Evolutionary conservation across 2,329 filamentous ascomycete genomes (phyloP).

Genomic region (Alternaria longipes): DNA sequence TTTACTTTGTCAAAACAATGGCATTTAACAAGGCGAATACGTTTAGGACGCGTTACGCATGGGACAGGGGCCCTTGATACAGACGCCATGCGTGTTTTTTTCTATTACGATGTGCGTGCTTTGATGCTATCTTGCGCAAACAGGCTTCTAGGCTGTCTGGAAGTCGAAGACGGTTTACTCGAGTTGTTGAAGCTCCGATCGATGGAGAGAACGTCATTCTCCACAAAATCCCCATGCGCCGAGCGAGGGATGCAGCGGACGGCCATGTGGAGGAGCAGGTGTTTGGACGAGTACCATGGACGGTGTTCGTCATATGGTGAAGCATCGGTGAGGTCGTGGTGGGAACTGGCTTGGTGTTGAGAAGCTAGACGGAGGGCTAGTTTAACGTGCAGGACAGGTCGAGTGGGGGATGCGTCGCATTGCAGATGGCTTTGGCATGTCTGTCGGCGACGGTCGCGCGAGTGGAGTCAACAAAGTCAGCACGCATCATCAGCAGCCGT

Average conservation of each 20-base stretch:
- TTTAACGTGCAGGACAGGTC: slow-evolving; percentile 22
- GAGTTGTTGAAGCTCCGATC: slow-evolving; percentile 6
- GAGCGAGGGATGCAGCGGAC: slow-evolving; percentile 7
- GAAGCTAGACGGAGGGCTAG: slow-evolving; percentile 34
- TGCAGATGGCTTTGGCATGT: slow-evolving; percentile 1
- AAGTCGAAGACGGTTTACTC: neutral
- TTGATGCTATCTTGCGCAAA: neutral
- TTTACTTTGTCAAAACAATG: slow-evolving; percentile 3
- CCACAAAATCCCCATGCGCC: slow-evolving; percentile 22
- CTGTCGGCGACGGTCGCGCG: neutral
- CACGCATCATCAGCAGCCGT: neutral
- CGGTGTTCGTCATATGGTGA: slow-evolving; percentile 23
- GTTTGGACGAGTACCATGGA: slow-evolving; percentile 15
- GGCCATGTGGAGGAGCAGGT: slow-evolving; percentile 22
- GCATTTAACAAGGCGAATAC: neutral
- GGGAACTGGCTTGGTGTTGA: slow-evolving; percentile 34
- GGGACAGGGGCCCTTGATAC: neutral
- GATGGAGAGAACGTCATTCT: slow-evolving; percentile 10
- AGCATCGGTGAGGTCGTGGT: slow-evolving; percentile 13
- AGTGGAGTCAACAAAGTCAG: neutral
- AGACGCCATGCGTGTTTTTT: neutral
- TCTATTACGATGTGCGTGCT: neutral
- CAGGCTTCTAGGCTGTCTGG: neutral
- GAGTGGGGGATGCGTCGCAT: slow-evolving; percentile 5
- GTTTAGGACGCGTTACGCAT: neutral